phyloP scores from a whole-genome alignment of 2,329 filamentous ascomycete genomes.

The Colletotrichum chlorophyti region DNA sequence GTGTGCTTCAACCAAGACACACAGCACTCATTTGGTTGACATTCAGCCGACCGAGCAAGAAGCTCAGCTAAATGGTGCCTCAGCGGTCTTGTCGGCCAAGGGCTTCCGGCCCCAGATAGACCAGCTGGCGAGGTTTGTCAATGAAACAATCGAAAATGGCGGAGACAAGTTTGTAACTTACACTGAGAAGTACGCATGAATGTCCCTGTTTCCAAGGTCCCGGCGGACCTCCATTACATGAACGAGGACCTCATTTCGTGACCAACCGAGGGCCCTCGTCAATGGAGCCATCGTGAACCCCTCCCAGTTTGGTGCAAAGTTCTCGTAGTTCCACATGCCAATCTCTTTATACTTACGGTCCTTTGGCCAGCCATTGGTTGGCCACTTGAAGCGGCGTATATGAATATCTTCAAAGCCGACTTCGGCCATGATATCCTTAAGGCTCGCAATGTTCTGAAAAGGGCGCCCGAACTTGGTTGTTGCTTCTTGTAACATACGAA shows the following conservation, averaged over 20 bases:
- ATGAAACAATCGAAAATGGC: too few species aligned
- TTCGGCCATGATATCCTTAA: slow-evolving; percentile 26
- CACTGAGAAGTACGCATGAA: slow-evolving; percentile 39
- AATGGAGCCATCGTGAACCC: slow-evolving; percentile 38
- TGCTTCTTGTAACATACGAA: background rate
- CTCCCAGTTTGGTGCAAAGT: slow-evolving; percentile 38
- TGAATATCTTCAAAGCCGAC: slow-evolving; percentile 42
- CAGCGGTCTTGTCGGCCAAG: background rate
- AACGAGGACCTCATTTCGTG: slow-evolving; percentile 37
- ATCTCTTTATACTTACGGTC: slow-evolving; percentile 41
- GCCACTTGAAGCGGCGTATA: slow-evolving; percentile 32
- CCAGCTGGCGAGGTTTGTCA: background rate
- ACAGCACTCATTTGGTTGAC: too few species aligned
- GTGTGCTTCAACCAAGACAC: too few species aligned
- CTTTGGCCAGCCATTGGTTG: slow-evolving; percentile 43
- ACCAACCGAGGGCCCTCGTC: slow-evolving; percentile 38
- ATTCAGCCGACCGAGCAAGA: too few species aligned
- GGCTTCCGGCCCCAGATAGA: slow-evolving; percentile 12
- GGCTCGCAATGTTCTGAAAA: background rate
- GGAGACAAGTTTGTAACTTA: slow-evolving; percentile 19
- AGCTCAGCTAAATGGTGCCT: background rate
- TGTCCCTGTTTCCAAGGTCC: slow-evolving; percentile 36
- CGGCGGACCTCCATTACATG: slow-evolving; percentile 37
- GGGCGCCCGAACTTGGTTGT: background rate
- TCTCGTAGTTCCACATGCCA: slow-evolving; percentile 40